phyloP scores from a whole-genome alignment of 2,329 filamentous ascomycete genomes.

The Gremmenia infestans region DNA sequence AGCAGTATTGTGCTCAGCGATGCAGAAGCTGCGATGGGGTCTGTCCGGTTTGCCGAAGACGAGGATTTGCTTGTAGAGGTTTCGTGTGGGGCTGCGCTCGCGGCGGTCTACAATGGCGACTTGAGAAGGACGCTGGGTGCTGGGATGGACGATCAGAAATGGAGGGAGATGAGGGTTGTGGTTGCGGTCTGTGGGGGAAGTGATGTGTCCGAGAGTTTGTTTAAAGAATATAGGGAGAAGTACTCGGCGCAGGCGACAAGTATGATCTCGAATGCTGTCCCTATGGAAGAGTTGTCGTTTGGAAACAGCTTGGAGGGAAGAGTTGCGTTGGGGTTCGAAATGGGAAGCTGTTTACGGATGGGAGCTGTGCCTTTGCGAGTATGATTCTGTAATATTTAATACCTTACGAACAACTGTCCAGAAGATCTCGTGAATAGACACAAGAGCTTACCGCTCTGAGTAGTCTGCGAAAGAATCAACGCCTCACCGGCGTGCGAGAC shows the following conservation, averaged over 20 bases:
- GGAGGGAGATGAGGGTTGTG: conserved; percentile 66
- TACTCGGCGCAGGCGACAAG: conserved; percentile 26
- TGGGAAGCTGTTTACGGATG: too few relatives aligned
- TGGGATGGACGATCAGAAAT: conserved; percentile 50
- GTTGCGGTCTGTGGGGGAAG: conserved; percentile 80
- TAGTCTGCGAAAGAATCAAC: too few relatives aligned
- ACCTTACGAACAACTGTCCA: too few relatives aligned
- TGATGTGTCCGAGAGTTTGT: conserved; percentile 57
- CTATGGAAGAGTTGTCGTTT: neutral
- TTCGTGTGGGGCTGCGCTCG: conserved; percentile 78
- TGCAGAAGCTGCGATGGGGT: neutral
- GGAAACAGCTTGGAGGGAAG: neutral
- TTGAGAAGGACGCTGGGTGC: conserved; percentile 56
- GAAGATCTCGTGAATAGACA: too few relatives aligned
- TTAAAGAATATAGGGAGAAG: conserved; percentile 51
- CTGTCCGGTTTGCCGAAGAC: neutral
- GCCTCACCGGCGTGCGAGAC: neutral
- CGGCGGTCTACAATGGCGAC: conserved; percentile 58
- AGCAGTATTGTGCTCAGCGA: neutral
- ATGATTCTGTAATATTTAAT: too few relatives aligned
- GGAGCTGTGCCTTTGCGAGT: too few relatives aligned
- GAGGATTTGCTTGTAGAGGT: conserved; percentile 70
- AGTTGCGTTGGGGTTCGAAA: too few relatives aligned
- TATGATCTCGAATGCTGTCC: neutral
- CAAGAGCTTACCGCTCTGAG: too few relatives aligned